These are phyloP conservation scores for Globisporangium spiculum DNA, from an alignment of 352 stramenopile species.

Conservation along the genomic window DNA sequence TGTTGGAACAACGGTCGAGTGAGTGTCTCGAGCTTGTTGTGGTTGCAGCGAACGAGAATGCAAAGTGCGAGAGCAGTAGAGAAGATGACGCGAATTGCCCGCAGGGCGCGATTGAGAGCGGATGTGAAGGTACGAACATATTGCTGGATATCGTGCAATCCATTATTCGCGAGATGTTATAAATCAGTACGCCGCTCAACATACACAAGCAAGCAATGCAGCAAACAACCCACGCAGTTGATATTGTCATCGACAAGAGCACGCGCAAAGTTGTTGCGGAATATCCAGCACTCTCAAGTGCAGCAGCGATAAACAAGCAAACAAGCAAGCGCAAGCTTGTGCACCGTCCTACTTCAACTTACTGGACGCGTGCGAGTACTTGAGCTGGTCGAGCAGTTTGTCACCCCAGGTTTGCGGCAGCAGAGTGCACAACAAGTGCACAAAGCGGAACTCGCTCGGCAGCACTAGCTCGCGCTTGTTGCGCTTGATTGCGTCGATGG, in stretches of 20 bases:
- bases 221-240: not conserved
- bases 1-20: not conserved
- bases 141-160: not conserved
- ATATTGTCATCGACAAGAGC: not conserved
- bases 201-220: not conserved
- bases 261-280: not conserved
- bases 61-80: not conserved
- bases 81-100: not conserved
- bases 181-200: not conserved
- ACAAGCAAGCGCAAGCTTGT: not conserved
- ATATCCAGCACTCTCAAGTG: not conserved
- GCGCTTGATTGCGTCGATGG: slow-evolving; percentile 16
- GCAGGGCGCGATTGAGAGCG: not conserved
- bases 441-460: slow-evolving; percentile 8
- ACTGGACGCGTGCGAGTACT: slow-evolving; percentile 14
- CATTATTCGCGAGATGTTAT: not conserved
- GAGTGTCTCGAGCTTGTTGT: too few species aligned
- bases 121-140: not conserved
- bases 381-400: slow-evolving; percentile 18
- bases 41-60: not conserved
- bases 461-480: slow-evolving; percentile 19
- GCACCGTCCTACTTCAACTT: not conserved
- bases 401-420: slow-evolving; percentile 20
- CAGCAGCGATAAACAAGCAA: not conserved
- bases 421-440: slow-evolving; percentile 8